Percentiles rank a stretch among this genome's conserved stretches.
phyloP scores from a whole-genome alignment of 2,329 filamentous ascomycete genomes.

The Fusarium annulatum region DNA sequence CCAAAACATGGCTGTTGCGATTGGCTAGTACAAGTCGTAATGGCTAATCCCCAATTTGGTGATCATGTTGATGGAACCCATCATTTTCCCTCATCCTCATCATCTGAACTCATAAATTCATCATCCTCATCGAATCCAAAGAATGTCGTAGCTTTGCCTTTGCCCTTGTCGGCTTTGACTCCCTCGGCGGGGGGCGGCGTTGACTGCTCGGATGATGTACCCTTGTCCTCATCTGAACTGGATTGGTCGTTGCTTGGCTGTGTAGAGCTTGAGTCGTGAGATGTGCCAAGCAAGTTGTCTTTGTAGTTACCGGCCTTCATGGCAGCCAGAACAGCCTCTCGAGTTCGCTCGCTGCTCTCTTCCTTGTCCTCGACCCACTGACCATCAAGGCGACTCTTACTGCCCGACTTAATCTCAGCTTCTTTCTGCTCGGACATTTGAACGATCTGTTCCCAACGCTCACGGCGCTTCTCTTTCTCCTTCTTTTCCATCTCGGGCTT shows the following conservation, averaged over 20 bases:
- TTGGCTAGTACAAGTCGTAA: constrained; percentile 25
- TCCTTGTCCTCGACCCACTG: constrained; percentile 97
- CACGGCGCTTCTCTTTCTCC: constrained; percentile 86
- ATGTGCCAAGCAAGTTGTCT: constrained; percentile 68
- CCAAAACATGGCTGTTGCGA: constrained; percentile 33
- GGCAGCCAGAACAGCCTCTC: constrained; percentile 77
- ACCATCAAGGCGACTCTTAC: constrained; percentile 79
- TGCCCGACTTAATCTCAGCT: constrained; percentile 82
- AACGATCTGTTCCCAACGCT: constrained; percentile 89
- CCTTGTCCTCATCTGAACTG: constrained; percentile 53
- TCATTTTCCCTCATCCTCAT: constrained; percentile 56
- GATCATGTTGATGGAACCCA: neutral
- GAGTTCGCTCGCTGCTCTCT: constrained; percentile 84
- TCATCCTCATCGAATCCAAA: constrained; percentile 85
- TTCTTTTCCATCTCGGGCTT: constrained; percentile 98
- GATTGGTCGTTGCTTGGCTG: constrained; percentile 44
- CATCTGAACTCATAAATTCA: constrained; percentile 77
- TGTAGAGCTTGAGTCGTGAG: constrained; percentile 59
- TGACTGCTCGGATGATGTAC: constrained; percentile 58
- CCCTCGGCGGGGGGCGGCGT: constrained; percentile 61
- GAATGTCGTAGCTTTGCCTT: constrained; percentile 62
- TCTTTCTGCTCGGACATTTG: constrained; percentile 85
- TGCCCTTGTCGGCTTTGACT: constrained; percentile 52
- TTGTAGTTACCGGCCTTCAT: constrained; percentile 73
- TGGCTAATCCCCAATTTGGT: neutral